A percentile compares a stretch with the other conserved stretches of the same genome.
phyloP scores from a whole-genome alignment of 805 yeast genomes.

The Nakazawaea peltata region DNA sequence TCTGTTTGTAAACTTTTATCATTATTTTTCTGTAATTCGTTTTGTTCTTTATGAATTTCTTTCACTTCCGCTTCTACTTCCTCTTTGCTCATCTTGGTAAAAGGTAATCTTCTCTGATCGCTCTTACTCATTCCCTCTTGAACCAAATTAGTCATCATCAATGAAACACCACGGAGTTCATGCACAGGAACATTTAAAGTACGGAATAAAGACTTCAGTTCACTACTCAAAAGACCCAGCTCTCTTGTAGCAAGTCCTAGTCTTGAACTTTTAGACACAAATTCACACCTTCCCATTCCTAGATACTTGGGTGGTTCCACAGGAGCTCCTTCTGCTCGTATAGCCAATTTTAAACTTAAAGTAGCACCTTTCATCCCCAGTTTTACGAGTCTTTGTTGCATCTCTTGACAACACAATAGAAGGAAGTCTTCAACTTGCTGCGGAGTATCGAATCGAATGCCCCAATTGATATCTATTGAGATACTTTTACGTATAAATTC shows the following conservation, averaged over 20 bases:
- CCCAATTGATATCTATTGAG: conserved; percentile 88
- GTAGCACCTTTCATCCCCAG: conserved; percentile 43
- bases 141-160: conserved; percentile 57
- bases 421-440: conserved; percentile 61
- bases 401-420: conserved; percentile 47
- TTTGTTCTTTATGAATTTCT: no score
- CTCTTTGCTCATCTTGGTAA: conserved; percentile 15
- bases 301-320: conserved; percentile 67
- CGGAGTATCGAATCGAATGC: conserved; percentile 61
- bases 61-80: neutral
- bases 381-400: conserved; percentile 42
- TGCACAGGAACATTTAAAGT: conserved; percentile 49
- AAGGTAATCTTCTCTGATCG: conserved; percentile 27
- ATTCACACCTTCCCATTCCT: conserved; percentile 80
- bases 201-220: conserved; percentile 48
- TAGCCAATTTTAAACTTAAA: conserved; percentile 60
- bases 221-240: conserved; percentile 51
- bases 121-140: conserved; percentile 20
- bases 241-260: conserved; percentile 58
- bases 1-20: no score
- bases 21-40: no score
- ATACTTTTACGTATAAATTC: conserved; percentile 62
- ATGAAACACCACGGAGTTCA: conserved; percentile 74
- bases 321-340: conserved; percentile 60
- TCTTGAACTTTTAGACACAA: conserved; percentile 46